These are phyloP conservation scores for Suhomyces kunorum DNA, from an alignment of 1,139 yeast genomes.

Conservation along the genomic window DNA sequence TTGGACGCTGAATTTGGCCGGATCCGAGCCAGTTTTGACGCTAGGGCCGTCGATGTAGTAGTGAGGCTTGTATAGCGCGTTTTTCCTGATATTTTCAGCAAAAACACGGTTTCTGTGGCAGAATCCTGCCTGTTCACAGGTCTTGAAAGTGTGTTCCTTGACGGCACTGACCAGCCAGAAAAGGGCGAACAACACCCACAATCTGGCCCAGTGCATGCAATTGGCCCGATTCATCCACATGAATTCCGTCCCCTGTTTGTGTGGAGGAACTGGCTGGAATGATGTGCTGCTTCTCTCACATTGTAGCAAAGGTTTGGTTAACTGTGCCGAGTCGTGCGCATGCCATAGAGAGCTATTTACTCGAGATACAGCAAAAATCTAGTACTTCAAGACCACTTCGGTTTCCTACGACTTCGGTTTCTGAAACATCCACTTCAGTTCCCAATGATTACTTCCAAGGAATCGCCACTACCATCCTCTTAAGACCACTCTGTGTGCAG, in stretches of 20 bases:
- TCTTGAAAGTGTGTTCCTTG: conserved; percentile 72
- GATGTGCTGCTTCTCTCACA: no score
- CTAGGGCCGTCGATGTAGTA: conserved; percentile 53
- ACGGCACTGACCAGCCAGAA: conserved; percentile 41
- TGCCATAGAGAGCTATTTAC: no score
- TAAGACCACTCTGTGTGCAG: no score
- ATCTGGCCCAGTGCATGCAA: conserved; percentile 6
- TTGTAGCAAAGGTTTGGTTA: no score
- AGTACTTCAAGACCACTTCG: no score
- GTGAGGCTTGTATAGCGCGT: conserved; percentile 37
- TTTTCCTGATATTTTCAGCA: conserved; percentile 49
- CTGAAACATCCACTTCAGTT: no score
- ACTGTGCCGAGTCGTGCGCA: no score
- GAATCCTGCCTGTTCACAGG: conserved; percentile 81
- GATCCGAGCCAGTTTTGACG: conserved; percentile 29
- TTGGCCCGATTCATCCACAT: conserved; percentile 4
- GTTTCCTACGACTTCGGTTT: no score
- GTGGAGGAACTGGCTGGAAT: neutral
- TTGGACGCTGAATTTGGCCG: conserved; percentile 24
- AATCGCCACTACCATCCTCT: no score
- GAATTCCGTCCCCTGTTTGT: neutral
- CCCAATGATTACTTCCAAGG: no score
- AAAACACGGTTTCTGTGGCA: conserved; percentile 79
- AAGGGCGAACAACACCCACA: conserved; percentile 8
- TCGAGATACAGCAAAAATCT: no score